phyloP scores from a whole-genome alignment of 1,139 yeast species.

The Protomyces arabidopsidicola region DNA sequence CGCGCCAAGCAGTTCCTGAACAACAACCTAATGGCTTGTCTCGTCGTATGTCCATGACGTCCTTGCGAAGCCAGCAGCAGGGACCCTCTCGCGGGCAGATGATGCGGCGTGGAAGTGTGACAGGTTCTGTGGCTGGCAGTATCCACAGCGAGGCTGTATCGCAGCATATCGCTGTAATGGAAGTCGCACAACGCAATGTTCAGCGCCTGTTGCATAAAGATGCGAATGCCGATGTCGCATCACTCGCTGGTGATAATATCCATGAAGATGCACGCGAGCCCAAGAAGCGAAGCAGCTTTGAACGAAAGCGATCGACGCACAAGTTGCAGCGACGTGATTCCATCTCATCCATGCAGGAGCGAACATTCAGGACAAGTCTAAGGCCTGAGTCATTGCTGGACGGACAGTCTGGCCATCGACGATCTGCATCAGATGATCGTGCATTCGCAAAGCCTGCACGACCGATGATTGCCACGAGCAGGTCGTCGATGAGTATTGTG shows the following conservation, averaged over 20 bases:
- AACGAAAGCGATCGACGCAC: conserved; percentile 8
- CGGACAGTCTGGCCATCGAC: neutral
- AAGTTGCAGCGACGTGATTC: conserved; percentile 14
- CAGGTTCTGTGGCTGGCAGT: conserved; percentile 21
- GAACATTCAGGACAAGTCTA: conserved; percentile 12
- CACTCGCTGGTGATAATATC: neutral
- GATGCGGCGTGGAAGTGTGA: conserved; percentile 4
- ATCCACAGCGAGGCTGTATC: conserved; percentile 16
- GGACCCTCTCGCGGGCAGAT: neutral
- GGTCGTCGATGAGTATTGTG: conserved; percentile 5
- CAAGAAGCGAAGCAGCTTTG: conserved; percentile 10
- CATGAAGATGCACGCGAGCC: conserved; percentile 17
- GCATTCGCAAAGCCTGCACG: conserved; percentile 11
- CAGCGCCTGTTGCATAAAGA: conserved; percentile 20
- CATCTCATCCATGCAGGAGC: conserved; percentile 15
- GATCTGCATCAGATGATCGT: conserved; percentile 17
- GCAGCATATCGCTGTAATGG: conserved; percentile 23
- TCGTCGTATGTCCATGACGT: neutral
- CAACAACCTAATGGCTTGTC: neutral
- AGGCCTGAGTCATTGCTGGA: conserved; percentile 2
- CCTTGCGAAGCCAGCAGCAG: neutral
- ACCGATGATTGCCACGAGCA: neutral
- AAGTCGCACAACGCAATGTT: conserved; percentile 15
- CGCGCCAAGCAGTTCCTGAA: neutral
- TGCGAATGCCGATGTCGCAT: conserved; percentile 3